Conservation (phyloP, 257 asterid species). For the Osmanthus fragrans region DNA sequence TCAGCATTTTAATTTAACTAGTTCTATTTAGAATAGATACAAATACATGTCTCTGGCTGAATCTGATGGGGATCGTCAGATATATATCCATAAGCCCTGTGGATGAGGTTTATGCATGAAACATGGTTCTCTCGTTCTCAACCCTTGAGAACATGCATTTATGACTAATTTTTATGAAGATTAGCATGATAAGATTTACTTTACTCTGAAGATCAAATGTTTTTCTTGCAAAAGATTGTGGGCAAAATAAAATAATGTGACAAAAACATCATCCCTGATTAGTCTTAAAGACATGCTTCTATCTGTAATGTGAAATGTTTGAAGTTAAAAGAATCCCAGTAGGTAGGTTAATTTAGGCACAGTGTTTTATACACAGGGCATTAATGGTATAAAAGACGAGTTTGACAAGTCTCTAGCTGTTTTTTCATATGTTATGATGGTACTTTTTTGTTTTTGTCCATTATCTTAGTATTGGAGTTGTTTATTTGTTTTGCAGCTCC, state of each 20-base stretch:
- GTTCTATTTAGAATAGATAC: neutral
- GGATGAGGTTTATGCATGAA: neutral
- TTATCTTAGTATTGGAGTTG: slow-evolving; percentile 18
- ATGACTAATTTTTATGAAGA: neutral
- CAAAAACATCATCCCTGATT: neutral
- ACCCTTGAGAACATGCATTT: neutral
- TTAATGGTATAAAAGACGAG: neutral
- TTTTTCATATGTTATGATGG: neutral
- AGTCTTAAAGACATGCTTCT: neutral
- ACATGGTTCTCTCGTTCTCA: neutral
- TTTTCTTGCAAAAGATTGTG: neutral
- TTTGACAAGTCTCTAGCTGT: neutral
- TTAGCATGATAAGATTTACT: neutral
- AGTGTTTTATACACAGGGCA: neutral
- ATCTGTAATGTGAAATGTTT: neutral
- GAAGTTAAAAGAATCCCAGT: neutral
- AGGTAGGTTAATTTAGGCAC: slow-evolving; percentile 5
- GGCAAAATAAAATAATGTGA: neutral
- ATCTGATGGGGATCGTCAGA: neutral
- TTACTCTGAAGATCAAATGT: neutral
- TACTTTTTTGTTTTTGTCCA: slow-evolving; percentile 11
- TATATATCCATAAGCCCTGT: neutral
- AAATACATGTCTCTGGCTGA: neutral
- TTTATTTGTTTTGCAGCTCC: slow-evolving; percentile 50
- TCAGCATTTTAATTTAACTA: neutral